Percentiles rank a stretch among this genome's conserved stretches.
These are phyloP conservation scores for Trypanosoma mega DNA, from an alignment of 208 protist genomes.

Conservation along the genomic window DNA sequence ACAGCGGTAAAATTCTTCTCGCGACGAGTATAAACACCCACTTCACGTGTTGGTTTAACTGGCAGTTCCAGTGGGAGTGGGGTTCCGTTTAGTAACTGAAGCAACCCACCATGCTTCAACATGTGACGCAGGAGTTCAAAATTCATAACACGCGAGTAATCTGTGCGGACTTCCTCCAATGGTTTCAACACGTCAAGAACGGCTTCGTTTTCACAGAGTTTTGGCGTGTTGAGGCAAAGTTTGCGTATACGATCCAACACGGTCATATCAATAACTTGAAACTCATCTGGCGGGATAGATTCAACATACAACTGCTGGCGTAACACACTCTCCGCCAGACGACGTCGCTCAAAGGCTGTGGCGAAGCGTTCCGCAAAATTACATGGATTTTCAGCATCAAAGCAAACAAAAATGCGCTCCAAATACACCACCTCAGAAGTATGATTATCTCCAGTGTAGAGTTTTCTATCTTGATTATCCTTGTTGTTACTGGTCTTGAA, in stretches of 20 bases:
- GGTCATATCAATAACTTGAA: constrained; percentile 62
- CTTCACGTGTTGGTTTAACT: constrained; percentile 24
- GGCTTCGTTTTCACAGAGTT: constrained; percentile 68
- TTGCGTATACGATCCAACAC: constrained; percentile 63
- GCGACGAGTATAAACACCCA: constrained; percentile 47
- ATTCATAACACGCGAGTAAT: constrained; percentile 91
- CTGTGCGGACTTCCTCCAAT: constrained; percentile 77
- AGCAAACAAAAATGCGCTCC: constrained; percentile 88
- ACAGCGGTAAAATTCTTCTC: constrained; percentile 46
- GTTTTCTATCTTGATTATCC: constrained; percentile 3
- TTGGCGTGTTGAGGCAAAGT: constrained; percentile 69
- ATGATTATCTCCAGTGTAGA: too few relatives aligned
- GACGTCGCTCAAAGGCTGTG: constrained; percentile 70
- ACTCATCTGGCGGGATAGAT: constrained; percentile 93
- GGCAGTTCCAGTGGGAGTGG: constrained; percentile 30
- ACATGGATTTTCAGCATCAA: constrained; percentile 90
- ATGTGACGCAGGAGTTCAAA: constrained; percentile 70
- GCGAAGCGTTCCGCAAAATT: constrained; percentile 90
- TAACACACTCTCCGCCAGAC: constrained; percentile 73
- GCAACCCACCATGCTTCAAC: constrained; percentile 47
- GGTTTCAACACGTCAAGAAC: constrained; percentile 65
- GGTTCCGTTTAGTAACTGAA: constrained; percentile 40
- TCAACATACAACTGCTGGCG: constrained; percentile 92
- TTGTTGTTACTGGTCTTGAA: constrained; percentile 22
- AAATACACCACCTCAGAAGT: too few relatives aligned